A percentile compares a stretch with the other conserved stretches of the same genome.
Evolutionary conservation across 75 land plant species (phyloP).

Genomic region (Gnetum montanum): DNA sequence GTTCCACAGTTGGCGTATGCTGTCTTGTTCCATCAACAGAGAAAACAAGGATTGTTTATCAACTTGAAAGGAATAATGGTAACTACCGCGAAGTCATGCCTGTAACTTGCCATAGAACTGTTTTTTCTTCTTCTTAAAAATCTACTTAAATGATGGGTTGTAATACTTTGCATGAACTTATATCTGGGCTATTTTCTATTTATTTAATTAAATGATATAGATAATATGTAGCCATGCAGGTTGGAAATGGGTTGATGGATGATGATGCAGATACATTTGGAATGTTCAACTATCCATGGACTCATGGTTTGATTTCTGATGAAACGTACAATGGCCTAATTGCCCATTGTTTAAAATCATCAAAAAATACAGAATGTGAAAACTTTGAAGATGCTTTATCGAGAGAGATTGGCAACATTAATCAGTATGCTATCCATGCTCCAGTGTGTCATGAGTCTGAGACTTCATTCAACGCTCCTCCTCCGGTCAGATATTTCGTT

Average conservation of each 20-base stretch:
- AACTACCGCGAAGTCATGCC: too few species aligned
- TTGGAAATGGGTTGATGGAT: constrained; percentile 50
- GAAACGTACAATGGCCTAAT: constrained; percentile 10
- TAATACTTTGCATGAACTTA: too few species aligned
- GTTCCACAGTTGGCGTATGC: constrained; percentile 86
- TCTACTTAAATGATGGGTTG: too few species aligned
- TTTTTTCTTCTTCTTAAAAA: too few species aligned
- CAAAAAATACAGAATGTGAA: constrained; percentile 22
- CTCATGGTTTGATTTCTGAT: constrained; percentile 61
- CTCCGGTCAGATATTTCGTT: not conserved
- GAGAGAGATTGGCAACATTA: constrained; percentile 59
- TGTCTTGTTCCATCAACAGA: constrained; percentile 48
- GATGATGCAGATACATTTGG: constrained; percentile 39
- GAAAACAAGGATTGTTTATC: constrained; percentile 40
- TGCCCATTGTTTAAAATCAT: constrained; percentile 17
- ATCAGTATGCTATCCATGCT: constrained; percentile 77
- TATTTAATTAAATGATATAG: too few species aligned
- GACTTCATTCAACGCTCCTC: not conserved
- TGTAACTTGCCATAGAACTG: too few species aligned
- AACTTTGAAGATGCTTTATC: constrained; percentile 21
- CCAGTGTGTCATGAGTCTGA: constrained; percentile 23
- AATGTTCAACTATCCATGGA: constrained; percentile 41
- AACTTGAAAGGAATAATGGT: constrained; percentile 76
- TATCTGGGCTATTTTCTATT: too few species aligned
- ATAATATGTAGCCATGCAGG: too few species aligned